Conservation (phyloP, 129 eudicot genomes). For the Lactuca sativa region DNA sequence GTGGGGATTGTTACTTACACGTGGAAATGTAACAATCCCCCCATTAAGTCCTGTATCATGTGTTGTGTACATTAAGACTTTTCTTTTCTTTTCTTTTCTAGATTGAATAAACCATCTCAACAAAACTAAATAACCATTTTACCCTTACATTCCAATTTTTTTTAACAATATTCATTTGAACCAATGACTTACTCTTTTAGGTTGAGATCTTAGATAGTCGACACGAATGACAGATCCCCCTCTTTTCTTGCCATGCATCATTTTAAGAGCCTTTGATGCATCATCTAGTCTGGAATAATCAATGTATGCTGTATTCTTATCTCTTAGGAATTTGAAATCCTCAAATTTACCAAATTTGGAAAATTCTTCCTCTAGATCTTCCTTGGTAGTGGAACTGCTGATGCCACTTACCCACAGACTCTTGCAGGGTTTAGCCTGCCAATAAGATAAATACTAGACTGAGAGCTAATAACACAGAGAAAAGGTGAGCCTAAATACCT, state of each 20-base stretch:
- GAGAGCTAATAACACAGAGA: slow-evolving; percentile 20
- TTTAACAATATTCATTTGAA: too few species aligned
- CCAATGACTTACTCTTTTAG: slow-evolving; percentile 64
- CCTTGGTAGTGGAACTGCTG: slow-evolving; percentile 60
- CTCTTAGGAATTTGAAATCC: slow-evolving; percentile 77
- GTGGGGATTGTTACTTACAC: too few species aligned
- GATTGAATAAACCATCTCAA: too few species aligned
- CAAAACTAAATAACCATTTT: too few species aligned
- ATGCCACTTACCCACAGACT: slow-evolving; percentile 92
- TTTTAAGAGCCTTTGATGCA: slow-evolving; percentile 82
- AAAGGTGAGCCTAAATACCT: slow-evolving; percentile 9
- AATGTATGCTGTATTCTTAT: slow-evolving; percentile 77
- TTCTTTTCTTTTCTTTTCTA: too few species aligned
- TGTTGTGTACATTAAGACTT: too few species aligned
- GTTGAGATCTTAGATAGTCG: slow-evolving; percentile 73
- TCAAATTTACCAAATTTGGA: slow-evolving; percentile 69
- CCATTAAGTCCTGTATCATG: too few species aligned
- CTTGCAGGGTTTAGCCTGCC: slow-evolving; percentile 91
- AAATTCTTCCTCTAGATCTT: slow-evolving; percentile 75
- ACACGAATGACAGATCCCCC: slow-evolving; percentile 81
- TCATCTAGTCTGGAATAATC: slow-evolving; percentile 75
- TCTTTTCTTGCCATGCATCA: slow-evolving; percentile 62
- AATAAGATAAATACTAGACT: slow-evolving; percentile 27
- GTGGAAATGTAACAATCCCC: too few species aligned
- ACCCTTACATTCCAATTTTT: too few species aligned